Conservation (phyloP, 495 filamentous ascomycete species). For the Penicillium canescens region DNA sequence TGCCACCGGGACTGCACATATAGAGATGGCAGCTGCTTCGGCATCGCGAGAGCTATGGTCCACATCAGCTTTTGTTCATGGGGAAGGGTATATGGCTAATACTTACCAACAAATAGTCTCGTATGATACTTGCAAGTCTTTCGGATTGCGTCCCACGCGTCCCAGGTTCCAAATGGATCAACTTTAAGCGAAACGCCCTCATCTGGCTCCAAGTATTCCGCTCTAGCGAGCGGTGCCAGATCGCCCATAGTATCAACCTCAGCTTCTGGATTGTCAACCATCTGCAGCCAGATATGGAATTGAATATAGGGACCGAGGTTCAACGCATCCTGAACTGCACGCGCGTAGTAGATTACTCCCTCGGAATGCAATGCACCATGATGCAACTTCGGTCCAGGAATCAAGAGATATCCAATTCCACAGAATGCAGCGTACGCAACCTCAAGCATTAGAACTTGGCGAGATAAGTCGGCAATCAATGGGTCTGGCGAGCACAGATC, state of each 20-base stretch:
- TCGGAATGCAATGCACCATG: conserved; percentile 45
- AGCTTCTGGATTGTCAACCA: conserved; percentile 62
- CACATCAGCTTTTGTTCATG: neutral
- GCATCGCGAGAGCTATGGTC: conserved; percentile 69
- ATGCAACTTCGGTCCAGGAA: conserved; percentile 69
- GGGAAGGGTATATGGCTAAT: neutral
- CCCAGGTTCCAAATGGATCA: conserved; percentile 80
- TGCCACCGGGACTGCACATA: conserved; percentile 87
- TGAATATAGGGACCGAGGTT: conserved; percentile 72
- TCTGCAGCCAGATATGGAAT: conserved; percentile 76
- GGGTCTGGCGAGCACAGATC: conserved; percentile 84
- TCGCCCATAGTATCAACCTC: conserved; percentile 56
- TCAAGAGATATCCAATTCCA: conserved; percentile 77
- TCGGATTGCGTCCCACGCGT: conserved; percentile 88
- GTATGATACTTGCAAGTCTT: conserved; percentile 82
- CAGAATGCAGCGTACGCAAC: conserved; percentile 94
- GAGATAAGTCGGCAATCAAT: conserved; percentile 75
- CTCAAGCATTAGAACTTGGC: conserved; percentile 86
- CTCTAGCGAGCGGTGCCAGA: conserved; percentile 57
- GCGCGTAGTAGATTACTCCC: conserved; percentile 70
- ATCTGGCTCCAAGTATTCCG: conserved; percentile 46
- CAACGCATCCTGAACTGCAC: conserved; percentile 79
- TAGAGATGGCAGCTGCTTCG: conserved; percentile 72
- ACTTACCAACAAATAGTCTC: conserved; percentile 84
- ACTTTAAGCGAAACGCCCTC: conserved; percentile 36